Conservation (phyloP, 1,139 yeast genomes). For the Pneumocystis sp. region DNA sequence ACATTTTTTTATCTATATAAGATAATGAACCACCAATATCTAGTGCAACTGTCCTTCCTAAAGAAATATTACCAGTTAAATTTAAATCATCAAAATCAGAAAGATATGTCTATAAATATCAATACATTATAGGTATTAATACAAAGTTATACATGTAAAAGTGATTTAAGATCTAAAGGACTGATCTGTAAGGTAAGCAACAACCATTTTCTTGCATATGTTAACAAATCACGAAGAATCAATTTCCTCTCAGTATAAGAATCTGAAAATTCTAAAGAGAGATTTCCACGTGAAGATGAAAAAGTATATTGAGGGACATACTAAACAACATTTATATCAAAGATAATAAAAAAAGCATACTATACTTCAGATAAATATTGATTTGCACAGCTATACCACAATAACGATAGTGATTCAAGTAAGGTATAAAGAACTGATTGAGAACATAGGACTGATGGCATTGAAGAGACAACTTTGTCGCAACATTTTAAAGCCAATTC, state of each 20-base stretch:
- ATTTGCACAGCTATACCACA: slow-evolving; percentile 69
- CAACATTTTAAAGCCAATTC: slow-evolving; percentile 70
- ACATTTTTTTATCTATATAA: slow-evolving; percentile 46
- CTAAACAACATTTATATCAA: slow-evolving; percentile 34
- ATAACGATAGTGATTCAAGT: slow-evolving; percentile 60
- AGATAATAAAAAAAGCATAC: background rate
- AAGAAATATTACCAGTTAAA: slow-evolving; percentile 34
- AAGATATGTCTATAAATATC: slow-evolving; percentile 62
- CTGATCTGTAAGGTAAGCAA: slow-evolving; percentile 38
- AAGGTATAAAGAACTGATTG: slow-evolving; percentile 58
- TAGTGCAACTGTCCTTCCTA: slow-evolving; percentile 78
- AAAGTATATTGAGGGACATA: slow-evolving; percentile 71
- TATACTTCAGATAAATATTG: slow-evolving; percentile 36
- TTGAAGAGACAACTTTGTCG: slow-evolving; percentile 44
- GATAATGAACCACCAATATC: slow-evolving; percentile 69
- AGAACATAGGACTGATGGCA: slow-evolving; percentile 77
- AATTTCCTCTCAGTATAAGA: slow-evolving; percentile 61
- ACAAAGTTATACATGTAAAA: background rate
- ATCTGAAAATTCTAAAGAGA: slow-evolving; percentile 56
- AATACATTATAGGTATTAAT: slow-evolving; percentile 22
- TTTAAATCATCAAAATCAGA: slow-evolving; percentile 29
- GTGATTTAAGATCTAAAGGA: slow-evolving; percentile 44
- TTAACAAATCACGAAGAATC: slow-evolving; percentile 47
- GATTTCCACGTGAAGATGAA: slow-evolving; percentile 39
- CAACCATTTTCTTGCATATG: slow-evolving; percentile 55